These are phyloP conservation scores for Ilyonectria robusta DNA, from an alignment of 2,329 filamentous ascomycete genomes.

Conservation along the genomic window DNA sequence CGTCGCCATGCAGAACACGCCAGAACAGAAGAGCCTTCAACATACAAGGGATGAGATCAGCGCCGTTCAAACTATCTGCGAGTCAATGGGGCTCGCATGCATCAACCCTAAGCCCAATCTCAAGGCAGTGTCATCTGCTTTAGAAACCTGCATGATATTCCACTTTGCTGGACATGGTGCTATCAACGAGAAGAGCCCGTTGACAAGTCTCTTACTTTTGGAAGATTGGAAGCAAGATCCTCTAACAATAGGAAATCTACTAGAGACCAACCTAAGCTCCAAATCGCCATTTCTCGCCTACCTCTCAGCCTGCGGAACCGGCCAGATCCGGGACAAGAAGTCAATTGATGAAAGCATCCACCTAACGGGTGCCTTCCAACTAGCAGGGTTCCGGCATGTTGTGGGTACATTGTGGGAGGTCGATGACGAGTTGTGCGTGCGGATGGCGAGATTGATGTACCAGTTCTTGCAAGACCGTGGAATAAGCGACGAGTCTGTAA, in stretches of 20 bases:
- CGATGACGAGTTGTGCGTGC: background rate
- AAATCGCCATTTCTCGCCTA: no score
- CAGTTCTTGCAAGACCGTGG: background rate
- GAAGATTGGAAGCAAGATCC: background rate
- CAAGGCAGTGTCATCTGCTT: background rate
- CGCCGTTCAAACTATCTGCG: background rate
- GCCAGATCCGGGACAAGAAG: no score
- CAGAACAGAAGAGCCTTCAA: background rate
- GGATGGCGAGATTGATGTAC: background rate
- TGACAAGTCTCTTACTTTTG: background rate
- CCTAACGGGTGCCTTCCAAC: no score
- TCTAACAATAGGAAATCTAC: background rate
- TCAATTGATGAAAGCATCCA: no score
- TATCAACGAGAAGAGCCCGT: background rate
- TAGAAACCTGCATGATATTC: background rate
- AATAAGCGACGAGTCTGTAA: background rate
- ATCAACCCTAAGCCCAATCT: no score
- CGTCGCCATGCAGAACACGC: no score
- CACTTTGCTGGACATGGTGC: slow-evolving; percentile 3
- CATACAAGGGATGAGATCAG: background rate
- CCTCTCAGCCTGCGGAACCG: no score
- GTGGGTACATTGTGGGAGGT: background rate
- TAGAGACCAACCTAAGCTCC: background rate
- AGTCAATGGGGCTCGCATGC: background rate
- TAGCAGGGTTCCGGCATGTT: no score